Evolutionary conservation across 2,329 filamentous ascomycete genomes (phyloP).

Genomic region (Xylaria sp.): DNA sequence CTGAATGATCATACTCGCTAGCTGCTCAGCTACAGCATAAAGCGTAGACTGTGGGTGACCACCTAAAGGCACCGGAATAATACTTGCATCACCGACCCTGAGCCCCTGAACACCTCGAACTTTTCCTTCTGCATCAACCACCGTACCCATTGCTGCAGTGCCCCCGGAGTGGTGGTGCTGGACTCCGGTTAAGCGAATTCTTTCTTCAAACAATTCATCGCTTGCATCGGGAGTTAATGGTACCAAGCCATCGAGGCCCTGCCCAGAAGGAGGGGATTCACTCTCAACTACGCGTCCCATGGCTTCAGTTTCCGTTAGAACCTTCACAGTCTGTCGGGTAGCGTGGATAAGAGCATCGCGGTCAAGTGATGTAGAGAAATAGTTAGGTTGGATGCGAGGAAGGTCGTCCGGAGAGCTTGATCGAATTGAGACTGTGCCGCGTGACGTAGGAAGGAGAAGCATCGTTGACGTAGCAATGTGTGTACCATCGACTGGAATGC

Average conservation of each 20-base stretch:
- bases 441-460: constrained; percentile 40
- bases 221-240: constrained; percentile 39
- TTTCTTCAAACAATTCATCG: constrained; percentile 41
- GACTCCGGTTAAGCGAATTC: constrained; percentile 40
- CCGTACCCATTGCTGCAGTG: constrained; percentile 41
- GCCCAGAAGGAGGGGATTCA: constrained; percentile 37
- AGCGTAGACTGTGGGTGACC: constrained; percentile 41
- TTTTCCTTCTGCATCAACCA: constrained; percentile 39
- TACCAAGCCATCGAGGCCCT: constrained; percentile 35
- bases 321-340: constrained; percentile 34
- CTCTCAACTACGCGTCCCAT: constrained; percentile 38
- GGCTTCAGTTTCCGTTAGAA: constrained; percentile 28
- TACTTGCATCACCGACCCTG: constrained; percentile 43
- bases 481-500: constrained; percentile 39
- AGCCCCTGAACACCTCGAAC: constrained; percentile 40
- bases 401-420: constrained; percentile 31
- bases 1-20: constrained; percentile 33
- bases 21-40: constrained; percentile 41
- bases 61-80: constrained; percentile 41
- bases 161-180: constrained; percentile 37
- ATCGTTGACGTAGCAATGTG: constrained; percentile 44
- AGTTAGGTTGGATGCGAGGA: constrained; percentile 37
- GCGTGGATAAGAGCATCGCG: constrained; percentile 38
- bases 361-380: constrained; percentile 33
- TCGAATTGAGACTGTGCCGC: constrained; percentile 37